Base-by-base conservation (phyloP, 176 grass and related monocot species). In the Bromus sterilis region DNA sequence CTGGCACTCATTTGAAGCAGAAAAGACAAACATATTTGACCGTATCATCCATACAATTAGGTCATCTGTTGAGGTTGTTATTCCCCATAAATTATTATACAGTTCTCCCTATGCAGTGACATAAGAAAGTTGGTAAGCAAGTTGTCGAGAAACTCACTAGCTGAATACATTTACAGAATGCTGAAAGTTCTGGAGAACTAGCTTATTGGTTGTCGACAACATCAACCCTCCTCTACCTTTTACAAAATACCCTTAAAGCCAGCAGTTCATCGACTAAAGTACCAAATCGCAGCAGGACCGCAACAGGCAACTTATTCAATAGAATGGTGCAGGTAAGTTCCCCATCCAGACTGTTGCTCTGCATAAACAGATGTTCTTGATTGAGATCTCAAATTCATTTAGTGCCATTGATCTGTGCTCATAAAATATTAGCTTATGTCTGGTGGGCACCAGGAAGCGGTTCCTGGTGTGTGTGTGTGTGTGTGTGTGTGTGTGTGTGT, bases 201-300 rank as follows among this genome's bases (percentile, higher is more conserved):
- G 81, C 95, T 64, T 98, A 98, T 80, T 98, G 95, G 95, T 71
- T 98, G 75, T 98, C 95, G 2, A 94, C 90, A 46, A 86, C 95
- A 65, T 91, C 92, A 25, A 94, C 92, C 56, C 90, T 98, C 71
- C 81, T 98, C 42, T 89, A 89, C 66, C 82, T 94, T 37, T 73
- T 98, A 71, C 95, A 98, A 89, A 94, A 89, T 66, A 94, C 86
- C 55, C 85, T 94, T 29, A 98, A 94, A 91, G 68, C 90, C 70
- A 98, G 88, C 75, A 94, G 65, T 87, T 87, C 86, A 86, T 77
- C 81, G 66, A 81, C 56, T 66, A 93, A 75, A 81, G 87, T 78
- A 79, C 84, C 80, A 72, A 77, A 92, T 34, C 88, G 72, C 55
- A 89, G 78, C 31, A 84, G 92, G 79, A 84, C 75, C 4, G 74